Percentiles rank a stretch among this genome's conserved stretches.
phyloP scores from a whole-genome alignment of 1,139 yeast genomes.

The Hemisphaericaspora lyxosophila region DNA sequence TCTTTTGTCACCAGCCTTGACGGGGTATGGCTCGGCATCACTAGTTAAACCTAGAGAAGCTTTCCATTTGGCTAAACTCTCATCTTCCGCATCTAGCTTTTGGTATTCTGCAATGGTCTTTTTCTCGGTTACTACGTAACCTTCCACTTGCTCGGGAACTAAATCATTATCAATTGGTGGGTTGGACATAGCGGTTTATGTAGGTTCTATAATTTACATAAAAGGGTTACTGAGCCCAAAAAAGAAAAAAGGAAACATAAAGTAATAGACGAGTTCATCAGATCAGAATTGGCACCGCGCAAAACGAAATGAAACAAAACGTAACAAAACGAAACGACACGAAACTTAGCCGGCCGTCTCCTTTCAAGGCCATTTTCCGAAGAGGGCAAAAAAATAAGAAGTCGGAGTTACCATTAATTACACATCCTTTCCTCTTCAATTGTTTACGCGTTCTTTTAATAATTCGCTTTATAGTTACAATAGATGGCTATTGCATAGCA shows the following conservation, averaged over 20 bases:
- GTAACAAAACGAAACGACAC: background rate
- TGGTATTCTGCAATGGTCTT: conserved; percentile 85
- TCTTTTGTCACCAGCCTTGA: conserved; percentile 68
- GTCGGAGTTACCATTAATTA: no score
- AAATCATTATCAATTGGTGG: conserved; percentile 51
- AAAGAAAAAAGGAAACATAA: background rate
- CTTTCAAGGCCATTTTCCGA: no score
- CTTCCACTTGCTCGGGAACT: conserved; percentile 61
- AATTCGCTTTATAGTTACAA: no score
- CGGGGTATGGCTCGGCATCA: conserved; percentile 58
- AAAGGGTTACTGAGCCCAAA: background rate
- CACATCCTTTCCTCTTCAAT: no score
- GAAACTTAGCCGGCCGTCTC: no score
- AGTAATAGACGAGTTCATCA: no score
- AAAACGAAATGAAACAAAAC: background rate
- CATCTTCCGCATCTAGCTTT: conserved; percentile 85
- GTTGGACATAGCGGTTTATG: conserved; percentile 11
- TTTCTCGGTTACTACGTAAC: conserved; percentile 79
- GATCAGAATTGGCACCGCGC: no score
- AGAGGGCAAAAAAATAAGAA: no score
- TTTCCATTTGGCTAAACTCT: conserved; percentile 90
- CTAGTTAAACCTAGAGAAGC: conserved; percentile 74
- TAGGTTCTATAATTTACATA: background rate
- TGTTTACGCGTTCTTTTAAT: no score
- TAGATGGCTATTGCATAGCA: no score